These are phyloP conservation scores for Evansstolkia leycettana DNA, from an alignment of 495 filamentous ascomycete genomes.

Conservation along the genomic window DNA sequence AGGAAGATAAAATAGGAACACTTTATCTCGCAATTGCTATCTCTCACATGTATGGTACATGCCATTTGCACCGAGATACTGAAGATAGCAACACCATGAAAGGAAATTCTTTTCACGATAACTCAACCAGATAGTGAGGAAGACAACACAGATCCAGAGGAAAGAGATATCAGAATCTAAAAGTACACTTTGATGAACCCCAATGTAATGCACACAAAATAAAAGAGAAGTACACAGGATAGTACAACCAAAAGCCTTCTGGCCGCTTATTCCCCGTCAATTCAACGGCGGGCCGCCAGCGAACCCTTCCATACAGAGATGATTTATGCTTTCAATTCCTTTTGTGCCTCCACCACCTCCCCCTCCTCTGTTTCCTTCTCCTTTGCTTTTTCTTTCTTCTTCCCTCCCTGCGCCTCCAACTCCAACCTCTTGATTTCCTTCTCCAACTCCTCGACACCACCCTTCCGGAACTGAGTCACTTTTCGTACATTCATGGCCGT, in stretches of 20 bases:
- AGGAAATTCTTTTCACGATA: conserved; percentile 5
- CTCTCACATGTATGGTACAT: too few relatives aligned
- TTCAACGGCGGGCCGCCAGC: too few relatives aligned
- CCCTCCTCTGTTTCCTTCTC: conserved; percentile 2
- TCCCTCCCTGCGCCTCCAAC: conserved; percentile 4
- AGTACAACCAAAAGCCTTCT: too few relatives aligned
- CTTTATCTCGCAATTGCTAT: too few relatives aligned
- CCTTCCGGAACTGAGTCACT: conserved; percentile 63
- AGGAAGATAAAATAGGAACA: too few relatives aligned
- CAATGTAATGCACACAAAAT: conserved; percentile 1
- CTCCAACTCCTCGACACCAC: conserved; percentile 57
- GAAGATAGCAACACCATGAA: too few relatives aligned
- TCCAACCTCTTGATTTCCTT: conserved; percentile 53
- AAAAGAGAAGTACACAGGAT: not conserved
- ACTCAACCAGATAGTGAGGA: conserved; percentile 14
- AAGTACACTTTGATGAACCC: not conserved
- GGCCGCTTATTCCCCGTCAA: too few relatives aligned
- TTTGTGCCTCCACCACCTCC: too few relatives aligned
- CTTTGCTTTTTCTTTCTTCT: conserved; percentile 4
- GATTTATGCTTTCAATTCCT: too few relatives aligned
- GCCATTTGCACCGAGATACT: too few relatives aligned
- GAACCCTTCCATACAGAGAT: too few relatives aligned
- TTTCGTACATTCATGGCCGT: conserved; percentile 71
- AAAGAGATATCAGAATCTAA: not conserved
- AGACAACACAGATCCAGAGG: conserved; percentile 1